phyloP scores from a whole-genome alignment of 176 grass and related monocot species.

The Phragmites australis region DNA sequence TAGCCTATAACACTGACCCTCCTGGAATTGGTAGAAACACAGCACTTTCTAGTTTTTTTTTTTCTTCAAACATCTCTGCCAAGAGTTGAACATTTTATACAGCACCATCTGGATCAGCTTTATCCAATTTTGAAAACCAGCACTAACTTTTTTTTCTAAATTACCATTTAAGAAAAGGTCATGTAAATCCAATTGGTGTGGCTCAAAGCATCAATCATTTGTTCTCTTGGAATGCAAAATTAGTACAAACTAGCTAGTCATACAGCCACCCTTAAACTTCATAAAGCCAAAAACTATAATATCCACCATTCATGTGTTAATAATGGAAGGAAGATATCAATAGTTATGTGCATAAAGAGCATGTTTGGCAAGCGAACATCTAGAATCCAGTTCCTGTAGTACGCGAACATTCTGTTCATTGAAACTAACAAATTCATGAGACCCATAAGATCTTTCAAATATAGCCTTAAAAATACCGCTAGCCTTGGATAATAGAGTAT shows the following conservation, averaged over 20 bases:
- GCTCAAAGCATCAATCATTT: neutral
- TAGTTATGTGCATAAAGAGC: neutral
- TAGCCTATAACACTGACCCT: neutral
- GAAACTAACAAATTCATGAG: neutral
- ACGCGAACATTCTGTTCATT: neutral
- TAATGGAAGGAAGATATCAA: neutral
- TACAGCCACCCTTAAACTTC: neutral
- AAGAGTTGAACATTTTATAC: constrained; percentile 13
- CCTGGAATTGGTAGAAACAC: neutral
- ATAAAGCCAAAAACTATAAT: constrained; percentile 10
- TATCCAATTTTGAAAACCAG: constrained; percentile 16
- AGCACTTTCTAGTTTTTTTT: neutral
- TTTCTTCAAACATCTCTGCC: neutral
- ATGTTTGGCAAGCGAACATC: neutral
- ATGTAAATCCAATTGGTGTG: neutral
- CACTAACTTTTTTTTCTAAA: neutral
- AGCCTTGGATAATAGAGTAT: neutral
- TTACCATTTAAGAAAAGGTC: neutral
- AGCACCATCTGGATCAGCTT: neutral
- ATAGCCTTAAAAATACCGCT: too few relatives aligned
- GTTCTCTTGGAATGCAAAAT: neutral
- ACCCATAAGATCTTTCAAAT: neutral
- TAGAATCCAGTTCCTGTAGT: neutral
- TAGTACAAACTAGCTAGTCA: neutral
- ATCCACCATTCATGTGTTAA: neutral